Base-by-base conservation (phyloP, 495 filamentous ascomycete species). In the Penicillium antarcticum region DNA sequence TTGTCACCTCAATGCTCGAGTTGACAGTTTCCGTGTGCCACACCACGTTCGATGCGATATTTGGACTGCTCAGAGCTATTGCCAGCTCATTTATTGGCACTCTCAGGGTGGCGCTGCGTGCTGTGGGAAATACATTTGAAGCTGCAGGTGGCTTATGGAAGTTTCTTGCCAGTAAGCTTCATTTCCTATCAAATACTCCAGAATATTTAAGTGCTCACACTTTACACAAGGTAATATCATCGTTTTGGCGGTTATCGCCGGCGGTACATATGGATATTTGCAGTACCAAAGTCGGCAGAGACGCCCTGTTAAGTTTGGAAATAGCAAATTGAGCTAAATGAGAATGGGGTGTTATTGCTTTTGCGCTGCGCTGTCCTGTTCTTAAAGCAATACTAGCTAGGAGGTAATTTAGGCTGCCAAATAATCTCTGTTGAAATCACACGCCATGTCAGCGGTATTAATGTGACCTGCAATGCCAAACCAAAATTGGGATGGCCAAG, bases 181-280 rank as follows among this genome's bases (percentile, higher is more conserved):
- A n/a, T 13, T 24, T 18, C n/a, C 35, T 14, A 5, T 14, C 6
- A 37, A 14, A 1, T 4, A 14, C n/a, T 2, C n/a, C 17, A 8
- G 17, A 14, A n/a, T 2, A 13, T 37, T 16, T 2, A 16, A 14
- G 35, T 8, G 16, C 16, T 39, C 19, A 39, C 37, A 16, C n/a
- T 13, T 14, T n/a, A n/a, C 14, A 4, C 36, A 17, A 61, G 58
- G 58, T 23, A 61, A 61, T 44, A 33, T 61, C 10, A 29, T 61
- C n/a, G 29, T 58, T 3, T 48, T 61, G 18, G 42, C 32, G 2
- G 4, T 61, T 1, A 51, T 61, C 9, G 58, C 46, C 5, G 43
- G 29, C 13, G 54, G 55, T 8, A 19, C 29, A 5, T 57, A 51
- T 42, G 54, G 51, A 4, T 61, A 54, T 13, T 1, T 58, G 43